Conservation (phyloP, 495 filamentous ascomycete genomes). For the Aspergillus ostianus region DNA sequence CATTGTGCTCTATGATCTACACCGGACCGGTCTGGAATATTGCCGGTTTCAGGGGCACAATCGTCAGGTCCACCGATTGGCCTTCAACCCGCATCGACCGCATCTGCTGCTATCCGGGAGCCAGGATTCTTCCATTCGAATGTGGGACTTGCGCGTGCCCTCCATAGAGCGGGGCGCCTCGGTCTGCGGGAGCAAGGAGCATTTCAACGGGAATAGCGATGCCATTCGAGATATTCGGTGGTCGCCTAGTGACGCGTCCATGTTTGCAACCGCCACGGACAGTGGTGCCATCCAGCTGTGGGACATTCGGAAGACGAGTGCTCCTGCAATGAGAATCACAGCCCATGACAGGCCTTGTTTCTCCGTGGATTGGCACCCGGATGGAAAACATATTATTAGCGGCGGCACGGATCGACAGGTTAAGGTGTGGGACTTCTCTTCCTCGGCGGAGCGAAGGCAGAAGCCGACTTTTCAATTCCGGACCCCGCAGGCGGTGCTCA, state of each 20-base stretch:
- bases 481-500: slow-evolving; percentile 66
- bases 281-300: slow-evolving; percentile 72
- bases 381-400: slow-evolving; percentile 85
- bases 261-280: slow-evolving; percentile 90
- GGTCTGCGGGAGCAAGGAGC: slow-evolving; percentile 53
- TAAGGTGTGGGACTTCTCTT: slow-evolving; percentile 88
- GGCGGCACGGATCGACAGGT: slow-evolving; percentile 80
- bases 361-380: slow-evolving; percentile 92
- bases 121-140: slow-evolving; percentile 85
- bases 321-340: slow-evolving; percentile 68
- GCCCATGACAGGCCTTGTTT: slow-evolving; percentile 81
- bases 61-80: slow-evolving; percentile 88
- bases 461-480: slow-evolving; percentile 64
- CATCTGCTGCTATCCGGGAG: slow-evolving; percentile 81
- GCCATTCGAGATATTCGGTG: slow-evolving; percentile 84
- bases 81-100: slow-evolving; percentile 80
- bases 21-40: slow-evolving; percentile 68
- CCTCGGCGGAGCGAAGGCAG: slow-evolving; percentile 72
- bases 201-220: slow-evolving; percentile 66
- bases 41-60: slow-evolving; percentile 80
- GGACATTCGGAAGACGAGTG: slow-evolving; percentile 61
- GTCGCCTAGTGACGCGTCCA: slow-evolving; percentile 78
- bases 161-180: slow-evolving; percentile 47
- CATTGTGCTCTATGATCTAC: slow-evolving; percentile 83
- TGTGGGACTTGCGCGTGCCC: slow-evolving; percentile 68